These are phyloP conservation scores for Arxiozyma bovina DNA, from an alignment of 1,139 yeast genomes.

Conservation along the genomic window DNA sequence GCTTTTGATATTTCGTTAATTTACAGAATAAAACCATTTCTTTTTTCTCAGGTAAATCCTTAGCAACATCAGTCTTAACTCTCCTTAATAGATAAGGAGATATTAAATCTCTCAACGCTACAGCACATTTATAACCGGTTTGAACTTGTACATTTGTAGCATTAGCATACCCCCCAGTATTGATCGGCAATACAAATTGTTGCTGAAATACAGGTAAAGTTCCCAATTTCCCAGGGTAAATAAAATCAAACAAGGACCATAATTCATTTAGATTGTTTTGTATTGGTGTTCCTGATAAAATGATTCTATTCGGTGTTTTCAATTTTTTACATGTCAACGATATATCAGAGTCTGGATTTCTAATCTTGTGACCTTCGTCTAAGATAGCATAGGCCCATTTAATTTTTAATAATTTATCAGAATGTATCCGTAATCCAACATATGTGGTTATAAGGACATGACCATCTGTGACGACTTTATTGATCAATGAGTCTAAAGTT, in stretches of 20 bases:
- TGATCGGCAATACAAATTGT: slow-evolving; percentile 87
- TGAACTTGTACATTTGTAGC: slow-evolving; percentile 95
- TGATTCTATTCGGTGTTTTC: slow-evolving; percentile 71
- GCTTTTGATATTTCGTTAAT: slow-evolving; percentile 66
- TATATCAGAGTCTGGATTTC: slow-evolving; percentile 89
- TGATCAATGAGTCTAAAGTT: slow-evolving; percentile 27
- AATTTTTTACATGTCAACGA: slow-evolving; percentile 78
- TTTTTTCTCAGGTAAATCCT: slow-evolving; percentile 84
- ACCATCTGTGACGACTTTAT: slow-evolving; percentile 41
- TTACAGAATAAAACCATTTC: slow-evolving; percentile 92
- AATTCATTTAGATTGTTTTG: slow-evolving; percentile 85
- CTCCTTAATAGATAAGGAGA: slow-evolving; percentile 83
- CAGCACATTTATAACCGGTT: slow-evolving; percentile 94
- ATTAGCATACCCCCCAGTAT: slow-evolving; percentile 96
- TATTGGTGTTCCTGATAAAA: slow-evolving; percentile 91
- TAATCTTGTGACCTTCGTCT: slow-evolving; percentile 94
- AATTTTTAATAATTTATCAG: slow-evolving; percentile 55
- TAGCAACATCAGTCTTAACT: slow-evolving; percentile 91
- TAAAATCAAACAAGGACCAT: slow-evolving; percentile 93
- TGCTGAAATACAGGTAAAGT: slow-evolving; percentile 90
- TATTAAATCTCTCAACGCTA: slow-evolving; percentile 74
- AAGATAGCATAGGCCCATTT: slow-evolving; percentile 86
- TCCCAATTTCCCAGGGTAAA: slow-evolving; percentile 89
- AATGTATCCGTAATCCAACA: slow-evolving; percentile 76
- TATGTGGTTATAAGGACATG: slow-evolving; percentile 87